Evolutionary conservation across 2,329 filamentous ascomycete species (phyloP), one percentile per base, ranked within the genome.

Genomic region (Epichloe aotearoae): DNA sequence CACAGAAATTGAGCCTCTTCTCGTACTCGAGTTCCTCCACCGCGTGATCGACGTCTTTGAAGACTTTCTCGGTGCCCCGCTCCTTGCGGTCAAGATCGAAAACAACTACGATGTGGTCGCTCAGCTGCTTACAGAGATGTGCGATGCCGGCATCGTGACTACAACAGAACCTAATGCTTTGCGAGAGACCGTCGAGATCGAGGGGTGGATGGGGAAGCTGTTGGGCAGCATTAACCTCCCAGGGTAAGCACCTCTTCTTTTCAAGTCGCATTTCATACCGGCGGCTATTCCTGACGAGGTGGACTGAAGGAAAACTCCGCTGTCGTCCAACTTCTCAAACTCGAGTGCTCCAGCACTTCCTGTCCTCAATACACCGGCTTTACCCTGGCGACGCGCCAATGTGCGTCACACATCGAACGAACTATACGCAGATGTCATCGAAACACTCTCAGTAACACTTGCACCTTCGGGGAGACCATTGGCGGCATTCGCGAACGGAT

Each of bases 361-460:
- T 14, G 57, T 71, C 17, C 64, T 73, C 15, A 76, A 72, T 57
- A 71, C 71, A 1, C 73, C 77, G 0, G 74, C 79, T 7, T 61
- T 97, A 40, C 90, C 90, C 1, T 98, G 93, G 93, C 80, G 93
- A 54, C 77, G 89, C 54, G 82, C 88, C 39, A 95, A 95, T 61
- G 93, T 98, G 49, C 79, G 90, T 15, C 93, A 98, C 66, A 97
- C 91, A 4, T 95, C 87, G 50, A 98, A 97, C 67, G 93, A 98
- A 67, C 76, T 98, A 58, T 97, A 97, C 65, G 91, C 95, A 52
- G 93, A 98, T 64, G 82, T 98, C 12, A 82, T 98, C 54, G 93
- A 98, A 70, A 88, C 87, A 1, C 73, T 98, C 0, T 80, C 83
- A 1, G 88, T 96, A 40, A 95, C 86, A 0, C 77, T 97, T 41